phyloP scores from a whole-genome alignment of 2,329 filamentous ascomycete species.

The Metarhizium anisopliae region DNA sequence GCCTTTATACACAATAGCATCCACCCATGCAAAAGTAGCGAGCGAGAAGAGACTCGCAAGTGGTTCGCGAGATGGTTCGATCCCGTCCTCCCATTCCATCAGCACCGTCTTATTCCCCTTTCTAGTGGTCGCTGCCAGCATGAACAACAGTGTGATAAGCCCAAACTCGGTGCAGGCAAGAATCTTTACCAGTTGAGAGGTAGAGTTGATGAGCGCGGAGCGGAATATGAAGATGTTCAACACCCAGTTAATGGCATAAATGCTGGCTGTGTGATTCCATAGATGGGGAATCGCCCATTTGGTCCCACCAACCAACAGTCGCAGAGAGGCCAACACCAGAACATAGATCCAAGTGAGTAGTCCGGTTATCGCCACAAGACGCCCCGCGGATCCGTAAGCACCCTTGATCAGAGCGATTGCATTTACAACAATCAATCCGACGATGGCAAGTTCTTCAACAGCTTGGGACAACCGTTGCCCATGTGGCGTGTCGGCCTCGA shows the following conservation, averaged over 20 bases:
- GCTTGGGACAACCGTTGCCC: conserved; percentile 62
- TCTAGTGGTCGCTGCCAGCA: conserved; percentile 70
- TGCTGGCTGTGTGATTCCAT: conserved; percentile 85
- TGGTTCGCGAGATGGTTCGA: conserved; percentile 81
- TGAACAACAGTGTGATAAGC: conserved; percentile 63
- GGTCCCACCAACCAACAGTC: conserved; percentile 57
- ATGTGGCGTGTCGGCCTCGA: conserved; percentile 67
- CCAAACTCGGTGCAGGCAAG: conserved; percentile 67
- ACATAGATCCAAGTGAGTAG: conserved; percentile 76
- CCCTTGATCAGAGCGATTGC: conserved; percentile 52
- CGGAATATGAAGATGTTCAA: conserved; percentile 71
- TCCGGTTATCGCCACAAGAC: conserved; percentile 53
- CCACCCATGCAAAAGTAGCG: conserved; percentile 84
- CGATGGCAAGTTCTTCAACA: conserved; percentile 66
- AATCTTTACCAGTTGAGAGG: conserved; percentile 50
- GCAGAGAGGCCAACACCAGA: conserved; percentile 60
- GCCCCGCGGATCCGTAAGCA: conserved; percentile 49
- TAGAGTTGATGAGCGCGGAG: conserved; percentile 72
- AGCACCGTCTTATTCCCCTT: conserved; percentile 87
- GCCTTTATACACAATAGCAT: conserved; percentile 79
- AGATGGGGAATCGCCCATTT: conserved; percentile 61
- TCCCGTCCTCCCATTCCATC: conserved; percentile 78
- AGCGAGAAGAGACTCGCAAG: conserved; percentile 82
- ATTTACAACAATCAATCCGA: conserved; percentile 63
- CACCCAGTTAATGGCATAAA: conserved; percentile 80